These are phyloP conservation scores for Calcarisporium arbuscula DNA, from an alignment of 2,329 filamentous ascomycete genomes.

Conservation along the genomic window DNA sequence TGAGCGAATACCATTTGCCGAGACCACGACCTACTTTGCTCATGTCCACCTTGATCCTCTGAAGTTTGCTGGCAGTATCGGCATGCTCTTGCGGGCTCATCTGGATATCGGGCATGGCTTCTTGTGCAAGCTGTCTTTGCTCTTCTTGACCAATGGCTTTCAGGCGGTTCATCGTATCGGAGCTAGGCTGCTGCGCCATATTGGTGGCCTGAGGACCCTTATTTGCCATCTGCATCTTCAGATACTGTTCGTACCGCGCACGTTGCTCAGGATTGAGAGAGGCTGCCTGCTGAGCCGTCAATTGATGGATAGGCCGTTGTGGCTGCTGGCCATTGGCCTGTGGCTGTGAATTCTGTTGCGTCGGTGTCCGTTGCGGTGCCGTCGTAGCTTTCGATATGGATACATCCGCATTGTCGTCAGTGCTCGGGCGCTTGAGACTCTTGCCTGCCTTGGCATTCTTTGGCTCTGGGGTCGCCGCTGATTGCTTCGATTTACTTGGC, in stretches of 20 bases:
- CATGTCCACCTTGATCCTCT: constrained; percentile 34
- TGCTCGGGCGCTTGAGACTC: constrained; percentile 44
- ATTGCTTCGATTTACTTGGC: constrained; percentile 22
- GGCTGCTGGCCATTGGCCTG: constrained; percentile 13
- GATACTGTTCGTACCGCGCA: constrained; percentile 34
- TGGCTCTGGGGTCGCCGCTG: constrained; percentile 14
- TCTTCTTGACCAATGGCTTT: constrained; percentile 33
- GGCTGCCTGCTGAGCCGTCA: constrained; percentile 30
- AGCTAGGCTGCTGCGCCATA: constrained; percentile 12
- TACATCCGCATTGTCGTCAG: constrained; percentile 36
- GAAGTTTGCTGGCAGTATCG: constrained; percentile 38
- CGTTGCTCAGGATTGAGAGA: constrained; percentile 38
- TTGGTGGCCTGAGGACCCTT: constrained; percentile 13
- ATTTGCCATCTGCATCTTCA: constrained; percentile 22
- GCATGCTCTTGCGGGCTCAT: constrained; percentile 39
- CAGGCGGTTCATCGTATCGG: constrained; percentile 25
- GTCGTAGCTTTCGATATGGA: constrained; percentile 15
- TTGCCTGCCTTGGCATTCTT: constrained; percentile 29
- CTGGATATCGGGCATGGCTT: constrained; percentile 37
- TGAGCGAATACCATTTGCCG: constrained; percentile 41
- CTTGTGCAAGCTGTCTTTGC: constrained; percentile 28
- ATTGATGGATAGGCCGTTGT: constrained; percentile 15
- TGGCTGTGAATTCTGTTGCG: constrained; percentile 5
- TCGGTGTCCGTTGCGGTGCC: constrained; percentile 17
- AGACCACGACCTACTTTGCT: constrained; percentile 37